Evolutionary conservation across 1,139 yeast genomes (phyloP).

Genomic region (Candida gigantensis): DNA sequence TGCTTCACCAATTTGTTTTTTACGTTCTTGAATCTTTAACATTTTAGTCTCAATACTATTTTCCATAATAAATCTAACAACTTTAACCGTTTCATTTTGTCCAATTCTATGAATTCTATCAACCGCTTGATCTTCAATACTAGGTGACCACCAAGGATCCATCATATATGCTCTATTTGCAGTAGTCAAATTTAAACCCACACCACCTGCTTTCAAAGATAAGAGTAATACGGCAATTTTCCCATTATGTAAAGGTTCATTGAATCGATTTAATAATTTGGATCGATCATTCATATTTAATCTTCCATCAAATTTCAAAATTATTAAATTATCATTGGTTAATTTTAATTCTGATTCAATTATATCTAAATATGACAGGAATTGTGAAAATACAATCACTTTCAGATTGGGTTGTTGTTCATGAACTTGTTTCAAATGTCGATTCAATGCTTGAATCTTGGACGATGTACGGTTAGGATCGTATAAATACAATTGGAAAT

Average conservation of each 20-base stretch:
- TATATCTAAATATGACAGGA: slow-evolving; percentile 78
- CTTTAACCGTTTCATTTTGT: slow-evolving; percentile 71
- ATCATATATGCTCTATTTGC: slow-evolving; percentile 87
- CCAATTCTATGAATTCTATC: slow-evolving; percentile 94
- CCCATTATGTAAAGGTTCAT: slow-evolving; percentile 24
- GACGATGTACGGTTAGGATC: slow-evolving; percentile 63
- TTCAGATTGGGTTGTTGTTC: slow-evolving; percentile 64
- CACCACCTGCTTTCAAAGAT: slow-evolving; percentile 93
- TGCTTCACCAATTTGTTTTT: slow-evolving; percentile 82
- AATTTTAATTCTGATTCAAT: slow-evolving; percentile 61
- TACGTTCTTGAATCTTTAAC: slow-evolving; percentile 83
- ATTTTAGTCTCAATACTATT: slow-evolving; percentile 89
- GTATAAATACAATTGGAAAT: slow-evolving; percentile 41
- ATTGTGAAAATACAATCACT: slow-evolving; percentile 88
- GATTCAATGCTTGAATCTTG: slow-evolving; percentile 69
- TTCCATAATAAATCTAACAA: slow-evolving; percentile 77
- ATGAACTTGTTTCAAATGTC: slow-evolving; percentile 55
- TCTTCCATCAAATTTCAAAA: slow-evolving; percentile 80
- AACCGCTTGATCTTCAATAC: slow-evolving; percentile 92
- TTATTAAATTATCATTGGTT: slow-evolving; percentile 39
- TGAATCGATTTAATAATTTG: slow-evolving; percentile 58
- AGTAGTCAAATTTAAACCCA: slow-evolving; percentile 84
- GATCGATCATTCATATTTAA: slow-evolving; percentile 68
- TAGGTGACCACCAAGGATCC: slow-evolving; percentile 99
- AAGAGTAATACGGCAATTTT: slow-evolving; percentile 61